Evolutionary conservation across 495 filamentous ascomycete genomes (phyloP).

Genomic region (Trichoderma asperelloides): DNA sequence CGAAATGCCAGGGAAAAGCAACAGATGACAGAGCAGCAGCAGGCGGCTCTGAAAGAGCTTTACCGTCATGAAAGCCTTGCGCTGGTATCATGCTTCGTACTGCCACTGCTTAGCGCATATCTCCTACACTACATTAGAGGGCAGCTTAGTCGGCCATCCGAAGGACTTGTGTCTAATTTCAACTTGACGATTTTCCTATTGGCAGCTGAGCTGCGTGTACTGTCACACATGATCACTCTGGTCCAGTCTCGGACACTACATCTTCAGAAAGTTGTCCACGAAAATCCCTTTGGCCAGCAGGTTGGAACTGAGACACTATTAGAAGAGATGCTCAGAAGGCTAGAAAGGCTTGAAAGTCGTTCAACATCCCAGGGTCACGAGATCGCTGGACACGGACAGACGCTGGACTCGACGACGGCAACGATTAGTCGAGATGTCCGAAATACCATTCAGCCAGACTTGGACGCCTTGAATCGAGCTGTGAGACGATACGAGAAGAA

Average conservation of each 20-base stretch:
- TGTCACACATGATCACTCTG: slow-evolving; percentile 72
- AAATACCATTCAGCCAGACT: slow-evolving; percentile 61
- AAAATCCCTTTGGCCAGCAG: slow-evolving; percentile 34
- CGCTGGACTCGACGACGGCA: slow-evolving; percentile 27
- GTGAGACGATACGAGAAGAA: slow-evolving; percentile 93
- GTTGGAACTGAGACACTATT: slow-evolving; percentile 33
- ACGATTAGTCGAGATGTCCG: slow-evolving; percentile 52
- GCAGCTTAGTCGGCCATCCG: slow-evolving; percentile 71
- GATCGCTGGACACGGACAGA: slow-evolving; percentile 18
- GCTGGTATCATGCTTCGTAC: slow-evolving; percentile 66
- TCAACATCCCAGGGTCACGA: slow-evolving; percentile 21
- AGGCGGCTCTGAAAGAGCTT: slow-evolving; percentile 53
- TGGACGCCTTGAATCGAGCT: slow-evolving; percentile 84
- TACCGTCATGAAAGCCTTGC: slow-evolving; percentile 65
- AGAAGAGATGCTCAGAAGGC: slow-evolving; percentile 49
- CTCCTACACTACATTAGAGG: slow-evolving; percentile 66
- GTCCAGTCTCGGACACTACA: slow-evolving; percentile 71
- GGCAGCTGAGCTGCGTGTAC: slow-evolving; percentile 74
- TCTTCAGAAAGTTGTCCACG: slow-evolving; percentile 65
- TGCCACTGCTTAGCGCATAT: slow-evolving; percentile 68
- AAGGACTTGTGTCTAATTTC: slow-evolving; percentile 81
- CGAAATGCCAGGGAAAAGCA: neutral
- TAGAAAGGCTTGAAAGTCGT: slow-evolving; percentile 58
- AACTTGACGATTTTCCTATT: slow-evolving; percentile 92
- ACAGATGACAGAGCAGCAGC: slow-evolving; percentile 14